A percentile compares a stretch with the other conserved stretches of the same genome.
Conservation (phyloP, 2,329 filamentous ascomycete species). For the Scedosporium minutisporum region DNA sequence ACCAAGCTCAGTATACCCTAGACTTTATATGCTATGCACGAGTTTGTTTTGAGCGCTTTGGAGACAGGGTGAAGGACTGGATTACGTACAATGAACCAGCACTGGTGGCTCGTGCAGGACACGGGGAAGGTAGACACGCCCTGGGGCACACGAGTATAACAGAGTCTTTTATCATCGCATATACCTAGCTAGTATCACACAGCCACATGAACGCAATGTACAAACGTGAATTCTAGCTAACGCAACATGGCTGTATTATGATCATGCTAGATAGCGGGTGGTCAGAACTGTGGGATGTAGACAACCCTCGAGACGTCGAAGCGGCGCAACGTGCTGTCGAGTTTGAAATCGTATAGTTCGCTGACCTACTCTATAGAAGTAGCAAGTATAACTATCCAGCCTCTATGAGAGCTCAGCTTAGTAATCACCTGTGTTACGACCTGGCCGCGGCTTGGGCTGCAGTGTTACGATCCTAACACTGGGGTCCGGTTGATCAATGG, state of each 20-base stretch:
- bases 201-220: conserved; percentile 26
- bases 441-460: too few species aligned
- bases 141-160: conserved; percentile 20
- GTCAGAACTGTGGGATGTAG: conserved; percentile 28
- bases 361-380: conserved; percentile 25
- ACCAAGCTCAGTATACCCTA: conserved; percentile 51
- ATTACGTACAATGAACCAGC: conserved; percentile 30
- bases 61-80: conserved; percentile 50
- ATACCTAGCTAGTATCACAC: conserved; percentile 29
- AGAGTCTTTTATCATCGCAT: conserved; percentile 27
- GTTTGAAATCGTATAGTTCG: conserved; percentile 33
- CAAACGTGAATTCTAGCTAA: conserved; percentile 25
- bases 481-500: too few species aligned
- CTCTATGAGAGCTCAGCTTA: conserved; percentile 22
- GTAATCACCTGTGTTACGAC: conserved; percentile 10
- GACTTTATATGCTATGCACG: conserved; percentile 51
- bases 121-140: conserved; percentile 24
- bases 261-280: conserved; percentile 32
- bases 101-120: conserved; percentile 23
- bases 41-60: conserved; percentile 47
- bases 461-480: too few species aligned
- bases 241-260: conserved; percentile 27
- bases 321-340: conserved; percentile 27
- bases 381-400: conserved; percentile 27
- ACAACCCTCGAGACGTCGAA: conserved; percentile 24